Evolutionary conservation across 1,284 basidiomycete species (phyloP), one percentile per base, ranked within the genome.

Genomic region (Cutaneotrichosporon sp.): DNA sequence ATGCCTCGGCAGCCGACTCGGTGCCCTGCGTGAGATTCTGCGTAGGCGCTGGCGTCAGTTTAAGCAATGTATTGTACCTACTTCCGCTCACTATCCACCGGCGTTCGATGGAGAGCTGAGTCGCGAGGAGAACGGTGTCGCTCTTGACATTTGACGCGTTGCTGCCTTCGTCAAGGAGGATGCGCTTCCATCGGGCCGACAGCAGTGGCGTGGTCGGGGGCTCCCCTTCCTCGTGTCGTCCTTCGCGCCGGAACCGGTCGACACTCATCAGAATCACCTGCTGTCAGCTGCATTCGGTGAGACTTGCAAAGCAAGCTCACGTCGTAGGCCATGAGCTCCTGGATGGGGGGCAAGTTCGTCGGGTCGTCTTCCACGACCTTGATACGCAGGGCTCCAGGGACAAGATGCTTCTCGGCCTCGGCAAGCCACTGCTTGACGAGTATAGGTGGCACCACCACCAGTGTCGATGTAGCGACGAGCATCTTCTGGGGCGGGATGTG

Each of bases 21-120:
- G 70, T 76, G 2, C 72, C 68, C 56, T 75, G 73, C 64, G 74
- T 73, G 2, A 78, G 64, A n/a, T 71, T 64, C 18, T 64, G 65
- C 1, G 75, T 75, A 1, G 76, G 76, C 10, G 76, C 74, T 77
- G 59, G 3, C 20, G 49, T 60, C 27, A 64, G 63, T 27, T n/a
- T 14, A n/a, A 24, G 31, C 31, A 25, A 14, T 33, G 10, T 24
- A 4, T 5, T 10, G 10, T 16, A 68, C 73, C 61, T 51, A 77
- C 75, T 95, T 10, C 92, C 92, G 0, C 89, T 91, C 2, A 95
- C 88, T 20, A 93, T 87, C 91, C 92, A 95, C 58, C 87, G 83
- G n/a, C 87, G 81, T 70, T 95, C 90, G 4, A 89, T 85, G 61
- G 87, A 91, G 13, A 94, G 76, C 14, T 82, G 61, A 60, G 83